A percentile compares a stretch with the other conserved stretches of the same genome.
Conservation (phyloP, 257 asterid species). For the Knoxia roxburghii region DNA sequence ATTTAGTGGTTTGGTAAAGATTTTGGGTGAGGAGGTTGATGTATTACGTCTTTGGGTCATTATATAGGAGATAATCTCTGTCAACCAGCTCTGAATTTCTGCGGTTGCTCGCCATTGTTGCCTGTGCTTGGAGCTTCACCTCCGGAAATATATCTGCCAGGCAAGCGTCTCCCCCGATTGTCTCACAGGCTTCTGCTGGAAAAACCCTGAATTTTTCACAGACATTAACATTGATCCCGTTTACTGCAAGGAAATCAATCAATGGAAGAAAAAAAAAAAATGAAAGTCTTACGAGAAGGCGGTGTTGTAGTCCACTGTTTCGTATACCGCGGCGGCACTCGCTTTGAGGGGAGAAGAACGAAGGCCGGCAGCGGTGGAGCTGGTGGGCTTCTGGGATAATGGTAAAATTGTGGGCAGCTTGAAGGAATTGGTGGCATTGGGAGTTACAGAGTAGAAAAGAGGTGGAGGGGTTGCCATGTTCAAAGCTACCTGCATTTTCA, state of each 20-base stretch:
- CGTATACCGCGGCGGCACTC: not conserved
- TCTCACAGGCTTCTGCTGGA: constrained; percentile 50
- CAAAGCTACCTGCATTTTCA: not conserved
- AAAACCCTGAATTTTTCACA: constrained; percentile 22
- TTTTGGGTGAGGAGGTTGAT: too few relatives aligned
- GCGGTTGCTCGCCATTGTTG: not conserved
- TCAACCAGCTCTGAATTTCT: not conserved
- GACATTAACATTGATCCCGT: too few relatives aligned
- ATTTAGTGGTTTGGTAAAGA: too few relatives aligned
- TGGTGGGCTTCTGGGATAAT: not conserved
- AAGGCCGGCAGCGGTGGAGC: not conserved
- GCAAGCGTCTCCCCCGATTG: constrained; percentile 37
- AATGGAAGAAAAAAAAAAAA: too few relatives aligned
- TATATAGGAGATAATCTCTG: not conserved
- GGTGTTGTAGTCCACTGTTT: constrained; percentile 1
- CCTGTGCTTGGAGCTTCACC: not conserved
- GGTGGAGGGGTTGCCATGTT: not conserved
- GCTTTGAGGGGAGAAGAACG: not conserved
- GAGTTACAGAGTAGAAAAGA: not conserved
- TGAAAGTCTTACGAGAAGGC: not conserved
- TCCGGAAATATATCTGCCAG: constrained; percentile 28
- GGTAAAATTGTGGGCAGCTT: too few relatives aligned
- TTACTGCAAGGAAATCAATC: too few relatives aligned
- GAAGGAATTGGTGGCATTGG: too few relatives aligned
- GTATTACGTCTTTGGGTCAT: constrained; percentile 2